Evolutionary conservation across 2,329 filamentous ascomycete genomes (phyloP).

Genomic region (Phialemoniopsis sp.): DNA sequence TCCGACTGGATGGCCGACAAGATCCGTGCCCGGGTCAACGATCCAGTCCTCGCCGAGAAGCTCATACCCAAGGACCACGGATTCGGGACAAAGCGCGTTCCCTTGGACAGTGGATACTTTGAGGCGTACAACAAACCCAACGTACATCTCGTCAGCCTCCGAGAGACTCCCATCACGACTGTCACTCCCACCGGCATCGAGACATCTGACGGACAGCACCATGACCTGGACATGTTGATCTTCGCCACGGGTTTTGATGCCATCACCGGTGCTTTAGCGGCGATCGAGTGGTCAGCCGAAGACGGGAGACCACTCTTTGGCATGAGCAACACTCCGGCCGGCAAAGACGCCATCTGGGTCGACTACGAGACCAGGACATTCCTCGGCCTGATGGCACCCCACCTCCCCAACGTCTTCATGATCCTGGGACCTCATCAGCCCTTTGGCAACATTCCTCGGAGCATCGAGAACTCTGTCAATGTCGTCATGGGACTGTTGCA

Average conservation of each 20-base stretch:
- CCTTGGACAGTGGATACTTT: conserved; percentile 43
- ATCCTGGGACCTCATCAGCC: conserved; percentile 10
- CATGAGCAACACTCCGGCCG: no score
- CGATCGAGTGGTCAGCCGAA: conserved; percentile 21
- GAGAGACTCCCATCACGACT: conserved; percentile 32
- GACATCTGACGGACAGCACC: conserved; percentile 27
- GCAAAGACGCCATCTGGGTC: no score
- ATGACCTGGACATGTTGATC: conserved; percentile 30
- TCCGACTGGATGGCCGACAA: no score
- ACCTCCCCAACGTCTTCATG: conserved; percentile 11
- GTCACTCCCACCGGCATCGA: conserved; percentile 33
- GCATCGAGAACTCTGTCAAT: conserved; percentile 5
- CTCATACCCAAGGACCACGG: conserved; percentile 39
- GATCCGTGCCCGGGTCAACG: conserved; percentile 5
- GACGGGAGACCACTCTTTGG: conserved; percentile 17
- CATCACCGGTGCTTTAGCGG: conserved; percentile 22
- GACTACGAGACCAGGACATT: no score
- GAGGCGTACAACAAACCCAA: conserved; percentile 41
- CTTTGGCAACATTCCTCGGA: conserved; percentile 4
- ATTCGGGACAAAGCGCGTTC: conserved; percentile 40
- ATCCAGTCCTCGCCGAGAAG: conserved; percentile 23
- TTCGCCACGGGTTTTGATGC: conserved; percentile 28
- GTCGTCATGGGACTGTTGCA: conserved; percentile 8
- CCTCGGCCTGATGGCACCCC: conserved; percentile 12
- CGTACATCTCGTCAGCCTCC: conserved; percentile 39